Percentiles rank a stretch among this genome's conserved stretches.
Conservation (phyloP, 805 yeast genomes). For the Cyberlindnera galapagoensis region DNA sequence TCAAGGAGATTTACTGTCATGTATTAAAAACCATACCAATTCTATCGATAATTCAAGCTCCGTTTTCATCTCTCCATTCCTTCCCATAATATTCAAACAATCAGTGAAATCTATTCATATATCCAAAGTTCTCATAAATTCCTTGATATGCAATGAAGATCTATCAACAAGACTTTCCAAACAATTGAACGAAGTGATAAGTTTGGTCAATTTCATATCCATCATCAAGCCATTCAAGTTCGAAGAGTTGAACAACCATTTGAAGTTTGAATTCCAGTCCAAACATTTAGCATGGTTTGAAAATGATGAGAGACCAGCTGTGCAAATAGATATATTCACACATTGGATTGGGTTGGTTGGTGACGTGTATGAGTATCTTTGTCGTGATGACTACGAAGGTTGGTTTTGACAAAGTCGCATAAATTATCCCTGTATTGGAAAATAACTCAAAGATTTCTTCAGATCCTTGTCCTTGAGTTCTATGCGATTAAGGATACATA, state of each 20-base stretch:
- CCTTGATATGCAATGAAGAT: conserved; percentile 22
- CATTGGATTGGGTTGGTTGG: conserved; percentile 21
- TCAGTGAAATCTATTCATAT: conserved; percentile 21
- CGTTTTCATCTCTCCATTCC: conserved; percentile 20
- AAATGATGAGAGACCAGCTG: conserved; percentile 9
- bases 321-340: background rate
- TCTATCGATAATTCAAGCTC: conserved; percentile 17
- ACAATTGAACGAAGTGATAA: conserved; percentile 22
- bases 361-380: conserved; percentile 15
- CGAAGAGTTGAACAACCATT: conserved; percentile 19
- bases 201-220: conserved; percentile 21
- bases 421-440: no score
- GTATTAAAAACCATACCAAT: conserved; percentile 16
- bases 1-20: conserved; percentile 11
- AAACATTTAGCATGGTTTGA: conserved; percentile 17
- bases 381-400: conserved; percentile 22
- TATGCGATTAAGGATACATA: background rate
- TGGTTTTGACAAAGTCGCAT: conserved; percentile 20
- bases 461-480: background rate
- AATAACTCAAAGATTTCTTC: no score
- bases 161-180: conserved; percentile 19
- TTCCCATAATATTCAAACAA: conserved; percentile 26
- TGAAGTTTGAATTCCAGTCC: conserved; percentile 18
- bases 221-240: conserved; percentile 25
- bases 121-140: conserved; percentile 24